phyloP scores from a whole-genome alignment of 1,284 basidiomycete genomes.

The Ustilago tritici region DNA sequence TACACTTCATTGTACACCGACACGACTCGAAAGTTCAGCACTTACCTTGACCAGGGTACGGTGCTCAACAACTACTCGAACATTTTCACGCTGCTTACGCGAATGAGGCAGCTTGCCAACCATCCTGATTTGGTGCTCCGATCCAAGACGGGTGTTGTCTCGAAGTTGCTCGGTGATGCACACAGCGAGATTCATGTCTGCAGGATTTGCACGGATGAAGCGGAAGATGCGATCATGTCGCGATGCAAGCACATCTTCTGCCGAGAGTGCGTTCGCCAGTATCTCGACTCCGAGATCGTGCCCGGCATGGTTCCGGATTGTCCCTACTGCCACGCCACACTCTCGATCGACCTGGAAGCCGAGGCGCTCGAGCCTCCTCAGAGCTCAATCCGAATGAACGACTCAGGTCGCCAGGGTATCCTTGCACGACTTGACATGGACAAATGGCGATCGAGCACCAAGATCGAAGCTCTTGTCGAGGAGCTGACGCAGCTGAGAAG shows the following conservation, averaged over 20 bases:
- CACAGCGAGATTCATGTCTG: slow-evolving; percentile 73
- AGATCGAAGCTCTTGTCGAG: slow-evolving; percentile 96
- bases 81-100: slow-evolving; percentile 72
- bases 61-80: slow-evolving; percentile 72
- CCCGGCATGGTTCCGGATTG: slow-evolving; percentile 78
- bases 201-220: slow-evolving; percentile 94
- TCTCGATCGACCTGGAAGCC: slow-evolving; percentile 95
- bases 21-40: slow-evolving; percentile 89
- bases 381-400: slow-evolving; percentile 65
- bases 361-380: slow-evolving; percentile 87
- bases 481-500: slow-evolving; percentile 85
- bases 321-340: slow-evolving; percentile 90
- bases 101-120: slow-evolving; percentile 70
- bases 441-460: slow-evolving; percentile 92
- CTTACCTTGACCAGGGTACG: slow-evolving; percentile 90
- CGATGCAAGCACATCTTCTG: slow-evolving; percentile 86
- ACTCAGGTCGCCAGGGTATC: slow-evolving; percentile 84
- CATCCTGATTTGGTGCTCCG: slow-evolving; percentile 91
- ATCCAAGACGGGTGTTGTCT: slow-evolving; percentile 75
- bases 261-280: slow-evolving; percentile 94
- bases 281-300: slow-evolving; percentile 80
- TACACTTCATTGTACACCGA: slow-evolving; percentile 92
- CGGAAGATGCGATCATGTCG: slow-evolving; percentile 91
- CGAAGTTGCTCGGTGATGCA: slow-evolving; percentile 60
- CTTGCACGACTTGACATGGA: slow-evolving; percentile 88